These are phyloP conservation scores for Neonothopanus nambi DNA, from an alignment of 1,284 basidiomycete genomes.

Conservation along the genomic window DNA sequence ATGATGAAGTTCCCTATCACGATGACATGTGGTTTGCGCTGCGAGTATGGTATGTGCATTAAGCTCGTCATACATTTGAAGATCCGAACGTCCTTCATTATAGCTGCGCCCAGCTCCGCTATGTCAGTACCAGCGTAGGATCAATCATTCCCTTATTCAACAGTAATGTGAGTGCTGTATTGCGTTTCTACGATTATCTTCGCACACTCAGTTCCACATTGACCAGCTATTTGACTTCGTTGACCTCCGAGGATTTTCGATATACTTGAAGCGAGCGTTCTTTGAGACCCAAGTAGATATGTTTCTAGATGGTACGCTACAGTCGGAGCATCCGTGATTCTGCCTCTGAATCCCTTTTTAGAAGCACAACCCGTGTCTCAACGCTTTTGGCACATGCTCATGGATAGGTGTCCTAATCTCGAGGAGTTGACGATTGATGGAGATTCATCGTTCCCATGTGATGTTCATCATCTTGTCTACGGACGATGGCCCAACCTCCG, in stretches of 20 bases:
- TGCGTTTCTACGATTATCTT: constrained; percentile 1
- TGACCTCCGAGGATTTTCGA: constrained; percentile 57
- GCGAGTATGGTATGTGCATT: constrained; percentile 54
- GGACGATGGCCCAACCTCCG: constrained; percentile 65
- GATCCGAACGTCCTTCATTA: constrained; percentile 3
- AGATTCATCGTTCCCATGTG: constrained; percentile 47
- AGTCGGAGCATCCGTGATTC: neutral
- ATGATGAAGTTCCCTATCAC: constrained; percentile 59
- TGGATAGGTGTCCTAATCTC: constrained; percentile 57
- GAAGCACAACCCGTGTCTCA: constrained; percentile 41
- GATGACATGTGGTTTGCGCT: constrained; percentile 77
- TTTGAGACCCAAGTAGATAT: constrained; percentile 57
- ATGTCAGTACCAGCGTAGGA: constrained; percentile 61
- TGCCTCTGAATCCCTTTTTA: constrained; percentile 23
- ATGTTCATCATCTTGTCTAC: constrained; percentile 38
- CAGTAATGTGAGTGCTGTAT: constrained; percentile 53
- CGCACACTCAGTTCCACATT: constrained; percentile 9
- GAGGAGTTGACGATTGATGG: constrained; percentile 62
- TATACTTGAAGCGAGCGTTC: constrained; percentile 59
- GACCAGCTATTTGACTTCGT: constrained; percentile 65
- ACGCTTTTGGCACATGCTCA: constrained; percentile 68
- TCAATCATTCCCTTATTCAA: constrained; percentile 52
- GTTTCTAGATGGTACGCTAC: constrained; percentile 51
- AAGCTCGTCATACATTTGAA: neutral
- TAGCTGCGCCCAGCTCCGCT: constrained; percentile 64